Conservation (phyloP, 225 moss, liverwort and hornwort species). For the Anthoceros angustus region DNA sequence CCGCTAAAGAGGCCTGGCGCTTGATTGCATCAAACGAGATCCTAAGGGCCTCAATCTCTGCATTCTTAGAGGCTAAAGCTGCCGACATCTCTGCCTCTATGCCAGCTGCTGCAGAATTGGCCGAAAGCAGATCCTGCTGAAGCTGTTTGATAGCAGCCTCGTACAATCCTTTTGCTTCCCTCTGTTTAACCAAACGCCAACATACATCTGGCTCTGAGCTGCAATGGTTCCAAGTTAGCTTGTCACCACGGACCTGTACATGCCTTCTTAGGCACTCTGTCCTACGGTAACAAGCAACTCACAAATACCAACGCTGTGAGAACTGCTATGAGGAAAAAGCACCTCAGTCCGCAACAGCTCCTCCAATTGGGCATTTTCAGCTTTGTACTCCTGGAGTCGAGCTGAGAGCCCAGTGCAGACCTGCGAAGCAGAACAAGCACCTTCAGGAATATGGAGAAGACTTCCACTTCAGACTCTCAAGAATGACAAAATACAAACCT, state of each 20-base stretch:
- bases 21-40: conserved; percentile 8
- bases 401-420: conserved; percentile 7
- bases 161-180: conserved; percentile 7
- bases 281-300: too few relatives aligned
- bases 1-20: conserved; percentile 9
- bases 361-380: conserved; percentile 11
- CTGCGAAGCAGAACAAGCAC: neutral
- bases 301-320: neutral
- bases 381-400: conserved; percentile 11
- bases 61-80: conserved; percentile 9
- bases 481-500: neutral
- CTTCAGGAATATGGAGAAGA: neutral
- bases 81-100: conserved; percentile 8
- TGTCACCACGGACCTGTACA: too few relatives aligned
- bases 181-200: neutral
- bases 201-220: too few relatives aligned
- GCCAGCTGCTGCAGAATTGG: conserved; percentile 5
- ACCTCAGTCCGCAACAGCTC: conserved; percentile 10
- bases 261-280: too few relatives aligned
- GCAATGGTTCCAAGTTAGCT: too few relatives aligned
- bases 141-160: conserved; percentile 5
- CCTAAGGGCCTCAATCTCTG: conserved; percentile 7
- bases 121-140: conserved; percentile 6
- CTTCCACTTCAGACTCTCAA: neutral
- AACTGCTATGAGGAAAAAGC: neutral